Evolutionary conservation across 768 basidiomycete genomes (phyloP).

Genomic region (Panellus pusillus): DNA sequence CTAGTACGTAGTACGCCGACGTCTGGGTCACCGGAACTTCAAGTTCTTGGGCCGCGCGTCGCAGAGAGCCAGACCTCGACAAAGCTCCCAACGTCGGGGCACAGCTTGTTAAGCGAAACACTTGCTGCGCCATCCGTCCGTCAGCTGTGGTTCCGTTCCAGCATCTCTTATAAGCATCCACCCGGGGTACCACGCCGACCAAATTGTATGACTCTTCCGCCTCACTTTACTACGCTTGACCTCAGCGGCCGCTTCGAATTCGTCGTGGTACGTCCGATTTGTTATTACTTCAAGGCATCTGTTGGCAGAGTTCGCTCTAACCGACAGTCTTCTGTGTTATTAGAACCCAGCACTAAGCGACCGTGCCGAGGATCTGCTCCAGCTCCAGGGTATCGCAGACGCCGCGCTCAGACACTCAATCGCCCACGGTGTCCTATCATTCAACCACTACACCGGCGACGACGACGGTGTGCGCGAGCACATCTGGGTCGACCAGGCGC

Average conservation of each 20-base stretch:
- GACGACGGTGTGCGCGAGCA: conserved; percentile 1
- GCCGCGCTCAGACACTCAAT: not conserved
- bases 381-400: not conserved
- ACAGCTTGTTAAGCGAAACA: too few relatives aligned
- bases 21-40: too few relatives aligned
- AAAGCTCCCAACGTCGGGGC: conserved; percentile 8
- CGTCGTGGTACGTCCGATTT: not conserved
- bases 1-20: too few relatives aligned
- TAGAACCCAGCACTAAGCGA: conserved; percentile 8
- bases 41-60: too few relatives aligned
- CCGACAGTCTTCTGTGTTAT: not conserved
- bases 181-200: not conserved
- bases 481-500: conserved; percentile 8
- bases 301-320: too few relatives aligned
- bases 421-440: not conserved
- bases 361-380: not conserved
- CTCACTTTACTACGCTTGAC: conserved; percentile 1
- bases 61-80: too few relatives aligned
- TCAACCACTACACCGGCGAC: conserved; percentile 4
- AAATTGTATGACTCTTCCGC: not conserved
- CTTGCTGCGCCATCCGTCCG: too few relatives aligned
- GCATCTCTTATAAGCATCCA: too few relatives aligned
- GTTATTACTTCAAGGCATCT: not conserved
- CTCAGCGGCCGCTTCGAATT: conserved; percentile 6
- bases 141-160: conserved; percentile 8